phyloP scores from a whole-genome alignment of 495 filamentous ascomycete species.

The Aspergillus ellipticus region DNA sequence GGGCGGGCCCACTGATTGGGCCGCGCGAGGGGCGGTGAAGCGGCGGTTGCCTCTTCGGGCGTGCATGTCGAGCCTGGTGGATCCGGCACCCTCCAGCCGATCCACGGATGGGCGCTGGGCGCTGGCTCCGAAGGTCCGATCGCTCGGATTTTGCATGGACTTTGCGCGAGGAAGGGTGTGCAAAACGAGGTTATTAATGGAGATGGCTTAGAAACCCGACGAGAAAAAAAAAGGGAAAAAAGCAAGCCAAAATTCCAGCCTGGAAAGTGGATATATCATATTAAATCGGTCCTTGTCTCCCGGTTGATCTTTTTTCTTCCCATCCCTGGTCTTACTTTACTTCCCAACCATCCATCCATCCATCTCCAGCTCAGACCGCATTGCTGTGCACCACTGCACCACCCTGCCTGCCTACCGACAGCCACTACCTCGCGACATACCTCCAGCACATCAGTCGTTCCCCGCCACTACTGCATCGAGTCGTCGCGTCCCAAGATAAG shows the following conservation, averaged over 20 bases:
- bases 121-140: conserved; percentile 11
- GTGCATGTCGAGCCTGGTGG: background rate
- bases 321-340: background rate
- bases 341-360: background rate
- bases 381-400: background rate
- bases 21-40: conserved; percentile 8
- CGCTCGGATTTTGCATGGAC: conserved; percentile 13
- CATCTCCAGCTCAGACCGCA: background rate
- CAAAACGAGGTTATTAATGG: conserved; percentile 5
- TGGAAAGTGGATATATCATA: conserved; percentile 20
- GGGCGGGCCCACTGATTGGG: conserved; percentile 1
- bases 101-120: conserved; percentile 11
- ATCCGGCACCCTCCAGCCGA: conserved; percentile 9
- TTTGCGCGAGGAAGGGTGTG: conserved; percentile 2
- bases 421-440: background rate
- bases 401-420: background rate
- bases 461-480: background rate
- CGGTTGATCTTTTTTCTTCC: conserved; percentile 8
- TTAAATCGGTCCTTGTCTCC: conserved; percentile 4
- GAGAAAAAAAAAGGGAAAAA: conserved; percentile 7
- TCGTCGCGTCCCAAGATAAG: background rate
- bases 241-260: conserved; percentile 11
- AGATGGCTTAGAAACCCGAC: conserved; percentile 4
- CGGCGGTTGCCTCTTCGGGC: conserved; percentile 2
- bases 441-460: background rate